These are phyloP conservation scores for Pterocarpus macrocarpus DNA, from an alignment of 306 rosid species.

Conservation along the genomic window DNA sequence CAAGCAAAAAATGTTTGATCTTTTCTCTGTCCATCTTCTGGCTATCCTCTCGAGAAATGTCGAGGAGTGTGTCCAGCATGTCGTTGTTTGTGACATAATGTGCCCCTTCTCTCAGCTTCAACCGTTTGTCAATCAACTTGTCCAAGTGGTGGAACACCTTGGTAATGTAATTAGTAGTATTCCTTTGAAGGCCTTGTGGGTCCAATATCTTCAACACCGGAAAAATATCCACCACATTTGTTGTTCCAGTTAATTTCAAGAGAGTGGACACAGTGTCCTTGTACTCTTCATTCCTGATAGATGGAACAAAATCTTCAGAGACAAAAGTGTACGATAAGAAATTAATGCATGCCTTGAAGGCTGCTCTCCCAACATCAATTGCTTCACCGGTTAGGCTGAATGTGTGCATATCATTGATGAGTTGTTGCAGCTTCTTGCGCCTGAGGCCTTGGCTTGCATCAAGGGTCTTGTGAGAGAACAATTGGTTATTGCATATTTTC, in stretches of 20 bases:
- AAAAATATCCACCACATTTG: neutral
- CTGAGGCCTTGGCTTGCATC: slow-evolving; percentile 29
- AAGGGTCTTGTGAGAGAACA: slow-evolving; percentile 42
- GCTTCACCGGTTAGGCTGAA: slow-evolving; percentile 30
- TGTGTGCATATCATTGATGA: neutral
- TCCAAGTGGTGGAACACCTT: neutral
- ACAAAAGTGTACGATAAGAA: slow-evolving; percentile 45
- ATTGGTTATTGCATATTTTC: slow-evolving; percentile 26
- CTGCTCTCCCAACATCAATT: slow-evolving; percentile 44
- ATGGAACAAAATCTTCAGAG: slow-evolving; percentile 46
- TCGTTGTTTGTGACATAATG: slow-evolving; percentile 1
- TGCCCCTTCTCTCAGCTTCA: neutral
- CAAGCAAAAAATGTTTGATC: slow-evolving; percentile 33
- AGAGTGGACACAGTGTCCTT: neutral
- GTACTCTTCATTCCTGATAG: neutral
- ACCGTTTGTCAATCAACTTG: slow-evolving; percentile 19
- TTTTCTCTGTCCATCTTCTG: slow-evolving; percentile 29
- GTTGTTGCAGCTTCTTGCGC: slow-evolving; percentile 36
- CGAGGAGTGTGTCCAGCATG: slow-evolving; percentile 50
- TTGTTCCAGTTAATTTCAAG: neutral
- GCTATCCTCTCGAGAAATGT: slow-evolving; percentile 30
- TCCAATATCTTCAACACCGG: neutral
- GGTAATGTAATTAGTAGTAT: neutral
- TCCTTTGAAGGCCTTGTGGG: neutral
- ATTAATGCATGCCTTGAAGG: slow-evolving; percentile 40